Evolutionary conservation across 352 stramenopile species (phyloP), one percentile per base, ranked within the genome.

Genomic region (Globisporangium emineosum): DNA sequence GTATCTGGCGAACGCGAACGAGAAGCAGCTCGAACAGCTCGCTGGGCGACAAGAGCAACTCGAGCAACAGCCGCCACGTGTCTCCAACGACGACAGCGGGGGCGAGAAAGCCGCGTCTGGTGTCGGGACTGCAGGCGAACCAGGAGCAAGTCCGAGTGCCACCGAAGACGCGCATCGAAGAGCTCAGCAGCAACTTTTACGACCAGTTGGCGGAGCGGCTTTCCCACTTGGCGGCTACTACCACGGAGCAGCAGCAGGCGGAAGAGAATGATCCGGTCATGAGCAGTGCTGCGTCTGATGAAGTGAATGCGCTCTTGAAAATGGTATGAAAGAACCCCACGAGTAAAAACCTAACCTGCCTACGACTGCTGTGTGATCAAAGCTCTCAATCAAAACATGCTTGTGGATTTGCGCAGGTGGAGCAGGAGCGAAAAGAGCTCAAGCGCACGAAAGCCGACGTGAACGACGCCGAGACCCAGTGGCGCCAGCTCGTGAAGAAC

Each of bases 401-500:
- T n/a, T 43, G 37, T n/a, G 37, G 10, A n/a, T 68, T 15, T 51
- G 30, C 25, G 45, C 62, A 90, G 81, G 75, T 77, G 42, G 58
- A 59, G 21, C 51, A 86, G 32, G 74, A 89, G 64, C 80, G 73
- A 32, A 73, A 63, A 3, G 69, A 83, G 25, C 55, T 78, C 32
- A 63, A 70, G 12, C 60, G 70, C 1, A 69, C 70, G 3, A 29
- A 40, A 8, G 15, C 17, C 33, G 60, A 55, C 10, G 40, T 64
- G 5, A 70, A 53, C 10, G 82, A 87, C 37, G 70, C 76, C 9
- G 84, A 93, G 70, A 74, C 57, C 10, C 75, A 89, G 57, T 94
- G 86, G 86, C 82, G 82, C 10, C 76, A 88, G 53, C 72, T 94
- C 5, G 82, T 94, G 25, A 90, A 90, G 75, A 89, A 79, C 70